Evolutionary conservation across 257 asterid genomes (phyloP), one percentile per base, ranked within the genome.

Genomic region (Solanum corneliomulleri): DNA sequence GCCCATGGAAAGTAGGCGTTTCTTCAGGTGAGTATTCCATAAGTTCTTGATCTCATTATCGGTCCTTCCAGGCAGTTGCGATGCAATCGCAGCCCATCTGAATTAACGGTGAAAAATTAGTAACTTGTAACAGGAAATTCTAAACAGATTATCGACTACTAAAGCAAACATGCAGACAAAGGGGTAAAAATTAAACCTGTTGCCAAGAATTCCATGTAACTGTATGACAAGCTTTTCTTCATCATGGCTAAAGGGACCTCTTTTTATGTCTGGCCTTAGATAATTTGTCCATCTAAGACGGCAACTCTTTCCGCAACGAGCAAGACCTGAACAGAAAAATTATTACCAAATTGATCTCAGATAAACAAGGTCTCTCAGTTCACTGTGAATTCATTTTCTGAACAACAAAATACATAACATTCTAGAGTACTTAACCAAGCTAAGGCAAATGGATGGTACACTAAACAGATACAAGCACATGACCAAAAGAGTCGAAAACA

Each of bases 71-170:
- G 96, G 97, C 29, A 96, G 93, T 44, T 97, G 97, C 5, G 98
- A 91, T 15, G 99, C 98, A 74, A 97, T 97, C 21, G 98, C 94
- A 18, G 98, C 98, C 99, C 99, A 95, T 90, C 98, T 95, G 89
- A 16, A 76, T 45, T 83, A 27, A 41, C 12, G 29, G 27, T 74
- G 82, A 75, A 44, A 23, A 11, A 21, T 23, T 75, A 75, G 20
- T 39, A 29, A 70, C 35, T 29, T 70, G 42, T 70, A 74, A 74
- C 82, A 74, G 23, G 27, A 72, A 72, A 35, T 11, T 39, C 82
- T 31, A 37, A 75, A n/a, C 21, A 42, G 60, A 76, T n/a, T 76
- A 6, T 42, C 7, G 60, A 35, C 39, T 76, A 42, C 20, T 10
- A 42, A 14, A 39, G 31, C 31, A 75, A 75, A 39, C 6, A 42